Evolutionary conservation across 495 filamentous ascomycete species (phyloP), one percentile per base, ranked within the genome.

Genomic region (Oidiodendron maius): DNA sequence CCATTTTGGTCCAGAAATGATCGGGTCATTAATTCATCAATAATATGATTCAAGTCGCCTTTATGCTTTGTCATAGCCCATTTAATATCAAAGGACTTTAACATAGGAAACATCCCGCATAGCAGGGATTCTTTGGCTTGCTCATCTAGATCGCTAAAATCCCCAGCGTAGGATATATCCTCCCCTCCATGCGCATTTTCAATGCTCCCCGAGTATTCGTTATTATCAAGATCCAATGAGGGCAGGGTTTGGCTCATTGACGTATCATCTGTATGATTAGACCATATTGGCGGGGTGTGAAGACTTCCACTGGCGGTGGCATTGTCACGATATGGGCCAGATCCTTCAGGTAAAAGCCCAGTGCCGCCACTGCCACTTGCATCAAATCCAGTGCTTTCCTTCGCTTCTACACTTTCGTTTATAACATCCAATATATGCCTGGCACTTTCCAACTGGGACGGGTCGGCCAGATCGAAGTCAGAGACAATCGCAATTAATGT

Each of bases 21-120:
- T 4, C 83, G 71, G 46, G 83, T 93, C 10, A 96, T 72, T 2
- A 98, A 70, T 40, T 88, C 82, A 60, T 98, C 89, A 53, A 94
- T 82, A 1, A 89, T 78, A 16, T 72, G 71, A n/a, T 73, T 72
- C 16, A 82, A 70, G 58, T 87, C 75, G 2, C 79, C 74, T 34
- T 76, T 66, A 38, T 68, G 75, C 51, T 86, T 84, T 57, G 78
- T 76, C 39, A 96, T 64, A 0, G 76, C 76, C 45, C 77, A 75
- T 30, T 69, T 65, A 15, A 95, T 71, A 38, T 83, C 80, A 50
- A 83, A 80, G 1, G 60, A 60, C 22, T 79, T 78, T 12, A 88
- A 66, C 1, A 63, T 74, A 8, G 82, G 79, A 58, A 96, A 95
- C 63, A 93, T 88, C 16, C 78, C 71, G 4, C 59, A 54, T 16